These are phyloP conservation scores for Colletotrichum endophyticum DNA, from an alignment of 2,329 filamentous ascomycete species.

Conservation along the genomic window DNA sequence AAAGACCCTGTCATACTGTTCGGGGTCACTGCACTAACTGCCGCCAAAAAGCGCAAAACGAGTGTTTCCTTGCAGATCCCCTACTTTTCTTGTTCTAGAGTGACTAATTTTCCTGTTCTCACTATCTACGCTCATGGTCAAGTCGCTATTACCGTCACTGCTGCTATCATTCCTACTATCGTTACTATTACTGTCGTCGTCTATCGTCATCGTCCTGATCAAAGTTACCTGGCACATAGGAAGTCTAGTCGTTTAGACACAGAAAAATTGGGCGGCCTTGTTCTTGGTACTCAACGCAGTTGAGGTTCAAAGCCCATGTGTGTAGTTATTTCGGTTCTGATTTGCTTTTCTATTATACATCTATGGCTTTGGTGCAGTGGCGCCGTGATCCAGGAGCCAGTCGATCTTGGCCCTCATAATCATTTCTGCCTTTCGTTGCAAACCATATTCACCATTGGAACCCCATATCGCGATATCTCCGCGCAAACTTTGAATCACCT, in stretches of 20 bases:
- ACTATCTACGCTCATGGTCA: fast-evolving
- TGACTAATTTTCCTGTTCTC: no score
- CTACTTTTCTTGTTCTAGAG: no score
- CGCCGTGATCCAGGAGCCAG: not conserved
- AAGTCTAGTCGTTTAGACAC: no score
- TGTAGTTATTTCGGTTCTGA: not conserved
- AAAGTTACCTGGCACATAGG: fast-evolving
- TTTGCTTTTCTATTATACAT: fast-evolving
- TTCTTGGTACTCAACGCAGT: no score
- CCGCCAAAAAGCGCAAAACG: not conserved
- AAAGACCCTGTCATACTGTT: no score
- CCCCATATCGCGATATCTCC: fast-evolving
- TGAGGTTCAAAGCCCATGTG: no score
- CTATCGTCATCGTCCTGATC: fast-evolving
- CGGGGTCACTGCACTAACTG: no score
- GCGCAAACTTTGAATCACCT: fast-evolving
- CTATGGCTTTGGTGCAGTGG: not conserved
- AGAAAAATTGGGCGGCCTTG: no score
- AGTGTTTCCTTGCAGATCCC: not conserved
- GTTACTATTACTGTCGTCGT: fast-evolving
- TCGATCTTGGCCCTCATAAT: not conserved
- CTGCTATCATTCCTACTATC: not conserved
- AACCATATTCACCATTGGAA: fast-evolving
- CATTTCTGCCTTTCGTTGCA: no score
- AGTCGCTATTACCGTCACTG: fast-evolving